These are phyloP conservation scores for Diddensiella transvaalensis DNA, from an alignment of 805 yeast genomes.

Conservation along the genomic window DNA sequence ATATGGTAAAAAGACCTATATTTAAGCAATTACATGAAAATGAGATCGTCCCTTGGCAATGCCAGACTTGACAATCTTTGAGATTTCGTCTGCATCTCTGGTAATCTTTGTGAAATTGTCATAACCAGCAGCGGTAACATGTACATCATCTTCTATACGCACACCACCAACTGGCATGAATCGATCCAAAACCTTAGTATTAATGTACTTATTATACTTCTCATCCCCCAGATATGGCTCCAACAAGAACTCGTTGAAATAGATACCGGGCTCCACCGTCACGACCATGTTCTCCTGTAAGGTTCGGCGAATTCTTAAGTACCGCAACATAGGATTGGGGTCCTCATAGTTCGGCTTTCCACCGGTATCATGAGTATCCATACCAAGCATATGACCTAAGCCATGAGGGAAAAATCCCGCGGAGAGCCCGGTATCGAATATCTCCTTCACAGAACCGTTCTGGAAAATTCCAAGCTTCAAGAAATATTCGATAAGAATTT, in stretches of 20 bases:
- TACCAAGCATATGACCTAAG: conserved; percentile 85
- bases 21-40: conserved; percentile 55
- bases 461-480: conserved; percentile 73
- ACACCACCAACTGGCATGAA: conserved; percentile 96
- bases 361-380: conserved; percentile 96
- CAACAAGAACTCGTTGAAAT: conserved; percentile 80
- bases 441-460: conserved; percentile 54
- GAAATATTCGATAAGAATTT: conserved; percentile 67
- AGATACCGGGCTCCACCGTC: conserved; percentile 93
- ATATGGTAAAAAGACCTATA: neutral
- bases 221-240: conserved; percentile 50
- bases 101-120: conserved; percentile 83
- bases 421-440: conserved; percentile 65
- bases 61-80: conserved; percentile 71
- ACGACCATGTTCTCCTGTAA: conserved; percentile 77
- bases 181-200: conserved; percentile 61
- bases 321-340: conserved; percentile 68
- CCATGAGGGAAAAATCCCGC: conserved; percentile 93
- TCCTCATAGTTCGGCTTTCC: conserved; percentile 86
- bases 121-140: conserved; percentile 70
- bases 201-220: conserved; percentile 53
- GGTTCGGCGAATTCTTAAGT: conserved; percentile 74
- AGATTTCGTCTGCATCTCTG: conserved; percentile 79
- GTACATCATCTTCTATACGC: conserved; percentile 89
- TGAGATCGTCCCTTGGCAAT: conserved; percentile 51